Conservation (phyloP, 345 rosid genomes). For the Aurinia saxatilis region DNA sequence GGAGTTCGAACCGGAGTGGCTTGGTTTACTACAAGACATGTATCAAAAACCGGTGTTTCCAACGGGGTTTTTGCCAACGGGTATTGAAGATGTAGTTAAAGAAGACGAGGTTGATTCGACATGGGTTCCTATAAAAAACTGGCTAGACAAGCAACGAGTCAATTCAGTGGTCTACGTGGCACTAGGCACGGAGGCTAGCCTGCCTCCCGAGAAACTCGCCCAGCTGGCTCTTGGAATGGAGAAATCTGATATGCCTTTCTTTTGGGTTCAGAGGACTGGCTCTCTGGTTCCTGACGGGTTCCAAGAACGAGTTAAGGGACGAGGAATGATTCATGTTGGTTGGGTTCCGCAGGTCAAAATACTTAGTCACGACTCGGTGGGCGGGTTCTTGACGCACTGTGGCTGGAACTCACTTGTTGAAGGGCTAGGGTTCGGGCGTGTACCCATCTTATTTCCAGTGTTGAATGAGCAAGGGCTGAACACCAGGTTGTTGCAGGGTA, state of each 20-base stretch:
- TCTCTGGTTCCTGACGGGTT: constrained; percentile 20
- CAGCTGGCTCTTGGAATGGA: constrained; percentile 46
- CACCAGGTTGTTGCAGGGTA: constrained; percentile 31
- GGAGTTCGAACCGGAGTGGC: constrained; percentile 47
- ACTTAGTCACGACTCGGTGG: constrained; percentile 35
- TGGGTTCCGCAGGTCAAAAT: constrained; percentile 40
- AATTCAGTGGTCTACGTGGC: constrained; percentile 44
- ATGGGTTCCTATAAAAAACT: constrained; percentile 28
- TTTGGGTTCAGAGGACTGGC: constrained; percentile 40
- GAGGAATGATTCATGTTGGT: constrained; percentile 23
- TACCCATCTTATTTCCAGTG: constrained; percentile 32
- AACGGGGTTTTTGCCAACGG: constrained; percentile 44
- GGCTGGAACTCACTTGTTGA: constrained; percentile 45
- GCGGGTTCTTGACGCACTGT: constrained; percentile 39
- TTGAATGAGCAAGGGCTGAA: constrained; percentile 41
- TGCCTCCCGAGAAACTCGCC: constrained; percentile 23
- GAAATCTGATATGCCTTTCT: constrained; percentile 34
- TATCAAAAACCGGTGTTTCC: constrained; percentile 36
- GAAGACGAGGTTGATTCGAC: background rate
- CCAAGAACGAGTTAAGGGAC: constrained; percentile 22
- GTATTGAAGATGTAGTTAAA: background rate
- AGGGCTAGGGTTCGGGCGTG: constrained; percentile 29
- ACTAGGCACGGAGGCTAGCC: constrained; percentile 38
- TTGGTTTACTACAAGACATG: constrained; percentile 29
- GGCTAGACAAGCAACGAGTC: constrained; percentile 34